Conservation (phyloP, 352 stramenopile genomes). For the Globisporangium acanthophoron region DNA sequence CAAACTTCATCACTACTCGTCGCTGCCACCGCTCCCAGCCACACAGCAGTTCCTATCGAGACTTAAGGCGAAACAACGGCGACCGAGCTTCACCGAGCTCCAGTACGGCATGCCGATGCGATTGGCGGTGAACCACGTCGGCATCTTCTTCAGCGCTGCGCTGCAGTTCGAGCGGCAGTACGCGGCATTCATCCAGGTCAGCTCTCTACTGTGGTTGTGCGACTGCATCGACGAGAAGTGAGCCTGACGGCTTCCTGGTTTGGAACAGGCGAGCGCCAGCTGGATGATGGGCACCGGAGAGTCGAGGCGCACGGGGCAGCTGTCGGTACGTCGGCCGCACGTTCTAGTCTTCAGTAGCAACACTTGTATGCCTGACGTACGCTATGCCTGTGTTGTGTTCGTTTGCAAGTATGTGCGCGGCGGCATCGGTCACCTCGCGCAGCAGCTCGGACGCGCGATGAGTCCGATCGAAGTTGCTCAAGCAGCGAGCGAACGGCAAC, state of each 20-base stretch:
- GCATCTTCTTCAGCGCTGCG: conserved; percentile 49
- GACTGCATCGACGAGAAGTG: too few species aligned
- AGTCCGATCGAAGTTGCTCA: not conserved
- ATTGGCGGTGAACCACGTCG: conserved; percentile 50
- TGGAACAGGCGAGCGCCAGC: too few species aligned
- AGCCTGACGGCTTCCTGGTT: too few species aligned
- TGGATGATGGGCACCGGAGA: too few species aligned
- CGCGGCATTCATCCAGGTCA: conserved; percentile 48
- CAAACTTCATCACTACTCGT: conserved; percentile 8
- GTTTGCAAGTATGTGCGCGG: not conserved
- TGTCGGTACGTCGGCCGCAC: too few species aligned
- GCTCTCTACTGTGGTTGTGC: not conserved
- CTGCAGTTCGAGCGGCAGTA: conserved; percentile 48
- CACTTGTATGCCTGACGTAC: not conserved
- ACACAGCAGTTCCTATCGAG: conserved; percentile 54
- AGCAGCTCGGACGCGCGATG: not conserved
- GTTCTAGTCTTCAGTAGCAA: too few species aligned
- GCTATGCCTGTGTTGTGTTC: not conserved
- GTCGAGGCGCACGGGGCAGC: too few species aligned
- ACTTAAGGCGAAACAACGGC: conserved; percentile 46
- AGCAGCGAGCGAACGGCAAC: not conserved
- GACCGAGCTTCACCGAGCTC: conserved; percentile 39
- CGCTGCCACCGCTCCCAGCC: conserved; percentile 33
- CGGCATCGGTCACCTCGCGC: not conserved
- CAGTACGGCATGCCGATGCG: conserved; percentile 42